Base-by-base conservation (phyloP, 805 yeast genomes). In the Ogataea methanolica region DNA sequence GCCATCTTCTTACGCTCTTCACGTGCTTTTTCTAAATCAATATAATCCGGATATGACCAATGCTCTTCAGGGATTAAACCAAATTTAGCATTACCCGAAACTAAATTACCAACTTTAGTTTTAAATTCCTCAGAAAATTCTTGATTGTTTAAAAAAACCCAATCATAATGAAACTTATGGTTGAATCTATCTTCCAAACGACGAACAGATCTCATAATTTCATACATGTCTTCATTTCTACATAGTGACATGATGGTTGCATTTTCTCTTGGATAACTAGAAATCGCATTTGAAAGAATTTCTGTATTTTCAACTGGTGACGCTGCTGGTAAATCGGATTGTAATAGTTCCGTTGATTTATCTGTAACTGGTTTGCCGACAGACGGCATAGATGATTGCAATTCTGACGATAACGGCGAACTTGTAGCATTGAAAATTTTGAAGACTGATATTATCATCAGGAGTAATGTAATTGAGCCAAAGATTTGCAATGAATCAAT, bases 71-170 rank as follows among this genome's bases (percentile, higher is more conserved):
- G 90, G 48, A 90, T 82, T 38, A 74, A 47, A 6, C 92, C 96
- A 63, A 82, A 91, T 62, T 79, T 77, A 42, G 84, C 80, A 35
- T 68, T 73, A 41, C 96, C 96, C 46, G 85, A 75, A 31, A 81
- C 80, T 47, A 82, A 69, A 2, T 73, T 63, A 0, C 74, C 48
- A 12, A 88, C 76, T 36, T 71, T 67, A 3, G 60, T 59, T 61
- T 79, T 83, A 69, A 91, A 90, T 47, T 84, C 88, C 2, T 83
- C 84, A 33, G 75, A 71, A 65, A 89, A 91, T 21, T 78, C 82
- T 47, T 77, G 82, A 63, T 92, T 92, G 68, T 91, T 91, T 56
- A 92, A 70, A 66, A 91, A 91, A 15, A 90, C 91, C 97, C 97
- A 91, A 63, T 89, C 96, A 65, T 91, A 91, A 54, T 86, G 79